phyloP scores from a whole-genome alignment of 73 alveolate genomes.

The Stentor coeruleus region DNA sequence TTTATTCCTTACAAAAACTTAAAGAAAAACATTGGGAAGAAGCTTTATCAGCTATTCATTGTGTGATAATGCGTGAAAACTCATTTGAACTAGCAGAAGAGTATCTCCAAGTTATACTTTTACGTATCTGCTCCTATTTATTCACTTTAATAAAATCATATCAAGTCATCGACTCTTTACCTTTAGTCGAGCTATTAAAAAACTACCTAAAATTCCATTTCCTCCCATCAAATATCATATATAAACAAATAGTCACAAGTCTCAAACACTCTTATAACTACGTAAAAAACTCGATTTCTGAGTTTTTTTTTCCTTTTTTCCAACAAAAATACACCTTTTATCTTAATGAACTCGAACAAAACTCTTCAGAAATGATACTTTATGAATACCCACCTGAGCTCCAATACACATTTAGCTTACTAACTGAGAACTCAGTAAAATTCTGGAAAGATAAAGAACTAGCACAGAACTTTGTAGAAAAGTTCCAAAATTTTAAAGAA shows the following conservation, averaged over 20 bases:
- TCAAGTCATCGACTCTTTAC: conserved; percentile 15
- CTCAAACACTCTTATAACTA: not conserved
- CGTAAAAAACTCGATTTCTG: not conserved
- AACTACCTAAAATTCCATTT: not conserved
- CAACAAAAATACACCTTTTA: not conserved
- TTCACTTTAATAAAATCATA: not conserved
- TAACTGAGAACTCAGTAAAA: not conserved
- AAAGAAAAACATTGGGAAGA: conserved; percentile 14
- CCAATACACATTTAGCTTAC: not conserved
- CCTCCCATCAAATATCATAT: not conserved
- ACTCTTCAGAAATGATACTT: not conserved
- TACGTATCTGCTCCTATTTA: conserved; percentile 11
- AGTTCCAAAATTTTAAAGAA: not conserved
- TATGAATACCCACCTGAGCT: conserved; percentile 21
- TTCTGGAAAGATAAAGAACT: conserved; percentile 10
- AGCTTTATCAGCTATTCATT: not conserved
- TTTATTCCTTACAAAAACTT: not conserved
- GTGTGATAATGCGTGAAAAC: not conserved
- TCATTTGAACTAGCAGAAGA: not conserved
- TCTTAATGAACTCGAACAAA: not conserved
- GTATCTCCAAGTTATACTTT: not conserved
- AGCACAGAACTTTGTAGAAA: not conserved
- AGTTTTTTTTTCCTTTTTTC: conserved; percentile 15
- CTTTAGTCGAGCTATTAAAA: not conserved
- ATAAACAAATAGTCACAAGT: not conserved